Base-by-base conservation (phyloP, 805 yeast genomes). In the Metschnikowia aberdeeniae region DNA sequence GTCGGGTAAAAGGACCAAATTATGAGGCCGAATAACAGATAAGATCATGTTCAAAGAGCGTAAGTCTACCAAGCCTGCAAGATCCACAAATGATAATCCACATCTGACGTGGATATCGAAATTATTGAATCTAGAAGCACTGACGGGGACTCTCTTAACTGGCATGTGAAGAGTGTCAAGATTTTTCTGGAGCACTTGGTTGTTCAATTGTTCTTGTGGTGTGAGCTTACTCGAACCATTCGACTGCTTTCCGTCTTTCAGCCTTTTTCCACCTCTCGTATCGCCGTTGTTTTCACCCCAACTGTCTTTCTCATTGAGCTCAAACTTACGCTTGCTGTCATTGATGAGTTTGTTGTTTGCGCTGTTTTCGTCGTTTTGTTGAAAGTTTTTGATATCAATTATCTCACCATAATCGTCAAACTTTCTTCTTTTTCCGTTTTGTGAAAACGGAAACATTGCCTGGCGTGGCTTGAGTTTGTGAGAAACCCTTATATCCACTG, bases 401-500 rank as follows among this genome's bases (percentile, higher is more conserved):
- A 82, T 66, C 45, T 80, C 83, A 27, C 99, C 99, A 62, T 92
- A 93, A 53, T 92, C 97, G 59, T 93, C 98, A 38, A 75, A 68
- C 52, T 85, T 80, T 20, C 76, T 68, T 54, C 79, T 78, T 39
- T 72, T 76, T 6, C 58, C 49, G 22, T 53, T 51, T 1, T 77
- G 75, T 32, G 78, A 67, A 54, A 70, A 85, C 10, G 96, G 98
- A 58, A 92, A 93, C 86, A 86, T 84, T 36, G 75, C 72, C 74
- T 78, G 62, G 71, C 74, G 63, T 59, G 77, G 62, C 71, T 78
- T 57, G 62, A 71, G 66, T 31, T 73, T 71, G 38, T 58, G 55
- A 5, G 70, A 69, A 27, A 70, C 55, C 40, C 76, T 69, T 35
- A 82, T 77, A 56, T 84, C 87, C 43, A 81, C 68, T 1, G 82